Base-by-base conservation (phyloP, 2,329 filamentous ascomycete species). In the Tolypocladium guangdongense region DNA sequence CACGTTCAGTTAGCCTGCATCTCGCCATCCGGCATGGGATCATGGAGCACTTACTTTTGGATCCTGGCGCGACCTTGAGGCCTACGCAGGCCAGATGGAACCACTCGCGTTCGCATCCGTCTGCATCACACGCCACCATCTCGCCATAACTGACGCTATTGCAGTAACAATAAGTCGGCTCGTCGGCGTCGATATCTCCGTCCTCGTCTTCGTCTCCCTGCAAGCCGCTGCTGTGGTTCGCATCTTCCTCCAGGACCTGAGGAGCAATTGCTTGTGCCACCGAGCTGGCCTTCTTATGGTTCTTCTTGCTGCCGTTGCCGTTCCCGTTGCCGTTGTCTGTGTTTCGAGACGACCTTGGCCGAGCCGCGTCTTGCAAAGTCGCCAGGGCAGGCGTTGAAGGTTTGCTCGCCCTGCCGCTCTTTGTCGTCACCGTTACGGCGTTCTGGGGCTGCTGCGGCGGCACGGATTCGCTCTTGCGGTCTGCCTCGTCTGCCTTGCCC, bases 31-130 rank as follows among this genome's bases (percentile, higher is more conserved):
- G 32, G 22, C 45, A 32, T 18, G 18, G 11, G 4, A 16, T 32
- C 6, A 8, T 11, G 11, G 32, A 38, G 48, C 4, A 80, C 83
- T 75, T 71, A 88, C 86, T 81, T 68, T 85, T 89, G 58, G 83
- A 82, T 54, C 81, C 84, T n/a, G 88, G 88, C 51, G 88, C 86
- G 55, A 86, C 86, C 61, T 86, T 87, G 62, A 93, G 70, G 30
- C 88, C 88, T 33, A 90, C 88, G 67, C 88, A 93, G 50, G 84
- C 86, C 50, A 93, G 71, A 74, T 91, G 88, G 73, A 91, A 92
- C 88, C 88, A 91, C 68, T 91, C 87, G 57, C 82, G 78, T 59
- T 81, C 78, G 69, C 88, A 91, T 49, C 81, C 80, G 55, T 85
- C 80, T 8, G 82, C 83, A 65, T 91, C 88, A 64, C 87, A 91